Conservation (phyloP, 2,329 filamentous ascomycete species). For the Malbranchea zuffiana region DNA sequence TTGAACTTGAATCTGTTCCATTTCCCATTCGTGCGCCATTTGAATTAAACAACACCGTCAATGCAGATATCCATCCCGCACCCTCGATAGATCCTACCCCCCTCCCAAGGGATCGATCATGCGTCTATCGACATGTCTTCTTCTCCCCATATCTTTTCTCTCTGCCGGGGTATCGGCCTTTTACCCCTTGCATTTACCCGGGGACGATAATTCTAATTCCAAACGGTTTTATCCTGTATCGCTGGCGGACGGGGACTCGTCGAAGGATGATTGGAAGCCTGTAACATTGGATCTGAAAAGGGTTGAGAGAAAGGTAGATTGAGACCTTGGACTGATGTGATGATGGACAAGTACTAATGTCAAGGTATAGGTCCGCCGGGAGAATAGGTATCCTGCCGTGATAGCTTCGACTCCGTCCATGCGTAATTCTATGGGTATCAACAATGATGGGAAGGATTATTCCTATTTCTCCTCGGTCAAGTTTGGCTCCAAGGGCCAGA, state of each 20-base stretch:
- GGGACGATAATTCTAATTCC: conserved; percentile 12
- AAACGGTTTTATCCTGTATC: conserved; percentile 11
- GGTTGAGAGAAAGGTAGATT: conserved; percentile 18
- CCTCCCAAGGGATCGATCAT: conserved; percentile 21
- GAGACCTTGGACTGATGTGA: too few species aligned
- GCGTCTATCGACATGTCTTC: conserved; percentile 29
- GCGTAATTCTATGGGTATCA: conserved; percentile 40
- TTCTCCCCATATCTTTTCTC: conserved; percentile 23
- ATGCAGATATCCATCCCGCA: conserved; percentile 1
- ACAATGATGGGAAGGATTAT: conserved; percentile 45
- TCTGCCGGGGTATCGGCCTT: conserved; percentile 32
- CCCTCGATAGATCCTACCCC: conserved; percentile 7
- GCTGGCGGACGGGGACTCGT: conserved; percentile 11
- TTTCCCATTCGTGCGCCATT: neutral
- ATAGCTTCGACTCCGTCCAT: conserved; percentile 30
- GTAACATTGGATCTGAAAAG: conserved; percentile 31
- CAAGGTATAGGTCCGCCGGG: conserved; percentile 33
- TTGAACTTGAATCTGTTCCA: neutral
- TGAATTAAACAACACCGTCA: neutral
- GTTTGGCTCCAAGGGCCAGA: conserved; percentile 40
- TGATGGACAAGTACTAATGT: too few species aligned
- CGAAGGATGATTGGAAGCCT: conserved; percentile 18
- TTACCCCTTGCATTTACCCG: conserved; percentile 29
- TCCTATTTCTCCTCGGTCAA: conserved; percentile 44
- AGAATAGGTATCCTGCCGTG: conserved; percentile 40